Conservation (phyloP, 306 rosid species). For the Fragaria vesca region DNA sequence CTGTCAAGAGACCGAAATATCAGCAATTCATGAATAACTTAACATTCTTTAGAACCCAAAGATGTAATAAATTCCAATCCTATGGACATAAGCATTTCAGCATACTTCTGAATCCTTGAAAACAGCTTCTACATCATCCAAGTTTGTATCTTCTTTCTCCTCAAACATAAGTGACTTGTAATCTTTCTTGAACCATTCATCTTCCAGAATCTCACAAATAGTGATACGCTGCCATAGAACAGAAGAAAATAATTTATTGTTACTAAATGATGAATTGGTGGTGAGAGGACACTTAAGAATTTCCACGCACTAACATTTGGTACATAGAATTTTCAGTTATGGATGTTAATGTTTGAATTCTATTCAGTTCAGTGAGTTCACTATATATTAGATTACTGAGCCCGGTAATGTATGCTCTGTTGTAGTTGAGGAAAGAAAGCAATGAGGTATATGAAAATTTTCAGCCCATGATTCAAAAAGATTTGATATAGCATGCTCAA, state of each 20-base stretch:
- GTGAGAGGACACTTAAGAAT: slow-evolving; percentile 2
- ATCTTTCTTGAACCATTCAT: slow-evolving; percentile 94
- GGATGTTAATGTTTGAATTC: neutral
- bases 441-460: neutral
- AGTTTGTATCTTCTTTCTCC: slow-evolving; percentile 73
- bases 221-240: slow-evolving; percentile 75
- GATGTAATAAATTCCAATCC: neutral
- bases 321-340: neutral
- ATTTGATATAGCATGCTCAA: neutral
- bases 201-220: slow-evolving; percentile 66
- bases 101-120: slow-evolving; percentile 92
- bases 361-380: neutral
- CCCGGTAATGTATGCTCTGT: neutral
- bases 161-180: slow-evolving; percentile 79
- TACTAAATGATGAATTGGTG: slow-evolving; percentile 6
- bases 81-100: slow-evolving; percentile 13
- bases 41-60: neutral
- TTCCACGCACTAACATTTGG: neutral
- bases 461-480: neutral
- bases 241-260: slow-evolving; percentile 23
- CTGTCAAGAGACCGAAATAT: slow-evolving; percentile 40
- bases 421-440: neutral
- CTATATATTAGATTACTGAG: neutral
- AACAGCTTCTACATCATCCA: slow-evolving; percentile 96
- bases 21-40: slow-evolving; percentile 12